These are phyloP conservation scores for Phylloporus sp. DNA, from an alignment of 1,284 basidiomycete species.

Conservation along the genomic window DNA sequence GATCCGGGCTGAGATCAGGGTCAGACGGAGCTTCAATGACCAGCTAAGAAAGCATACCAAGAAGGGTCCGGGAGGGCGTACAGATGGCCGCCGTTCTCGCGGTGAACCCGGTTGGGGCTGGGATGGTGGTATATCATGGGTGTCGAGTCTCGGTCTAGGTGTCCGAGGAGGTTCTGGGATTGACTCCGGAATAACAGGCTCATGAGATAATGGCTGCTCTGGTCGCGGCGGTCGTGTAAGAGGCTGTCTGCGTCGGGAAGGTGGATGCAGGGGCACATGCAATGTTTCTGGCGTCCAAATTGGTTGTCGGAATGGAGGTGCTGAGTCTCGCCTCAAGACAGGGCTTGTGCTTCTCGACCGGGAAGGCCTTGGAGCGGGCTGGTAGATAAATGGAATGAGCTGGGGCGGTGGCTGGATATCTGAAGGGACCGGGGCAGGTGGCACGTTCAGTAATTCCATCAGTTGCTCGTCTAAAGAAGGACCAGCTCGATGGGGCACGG, in stretches of 20 bases:
- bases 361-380: slow-evolving; percentile 45
- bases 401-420: slow-evolving; percentile 55
- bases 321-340: slow-evolving; percentile 20
- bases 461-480: slow-evolving; percentile 61
- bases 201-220: slow-evolving; percentile 2
- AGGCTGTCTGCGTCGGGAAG: slow-evolving; percentile 12
- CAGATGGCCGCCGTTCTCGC: slow-evolving; percentile 26
- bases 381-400: slow-evolving; percentile 57
- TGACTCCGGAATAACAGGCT: slow-evolving; percentile 15
- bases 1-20: slow-evolving; percentile 20
- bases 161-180: slow-evolving; percentile 10
- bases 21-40: slow-evolving; percentile 3
- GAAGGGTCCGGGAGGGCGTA: slow-evolving; percentile 27
- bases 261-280: slow-evolving; percentile 19
- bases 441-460: slow-evolving; percentile 58
- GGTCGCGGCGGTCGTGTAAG: slow-evolving; percentile 6
- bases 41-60: slow-evolving; percentile 19
- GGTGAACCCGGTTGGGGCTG: slow-evolving; percentile 12
- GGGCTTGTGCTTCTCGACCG: slow-evolving; percentile 52
- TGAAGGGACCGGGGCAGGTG: slow-evolving; percentile 42
- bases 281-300: slow-evolving; percentile 26
- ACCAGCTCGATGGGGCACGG: slow-evolving; percentile 46
- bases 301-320: slow-evolving; percentile 26
- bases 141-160: slow-evolving; percentile 6
- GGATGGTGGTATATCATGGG: slow-evolving; percentile 17